phyloP scores from a whole-genome alignment of 345 rosid species.

The Punica granatum region DNA sequence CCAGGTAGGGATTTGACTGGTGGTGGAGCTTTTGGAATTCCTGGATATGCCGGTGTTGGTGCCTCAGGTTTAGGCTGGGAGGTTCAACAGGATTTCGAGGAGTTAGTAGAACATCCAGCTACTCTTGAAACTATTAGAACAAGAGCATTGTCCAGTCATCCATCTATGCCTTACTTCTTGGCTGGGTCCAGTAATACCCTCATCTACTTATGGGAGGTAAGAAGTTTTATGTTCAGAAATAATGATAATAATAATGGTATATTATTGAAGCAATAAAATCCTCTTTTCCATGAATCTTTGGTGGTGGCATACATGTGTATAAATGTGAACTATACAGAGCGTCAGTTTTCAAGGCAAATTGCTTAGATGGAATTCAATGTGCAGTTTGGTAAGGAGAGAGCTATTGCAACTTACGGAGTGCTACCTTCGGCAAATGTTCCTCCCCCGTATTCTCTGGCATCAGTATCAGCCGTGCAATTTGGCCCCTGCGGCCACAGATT shows the following conservation, averaged over 20 bases:
- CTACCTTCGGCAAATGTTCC: slow-evolving; percentile 80
- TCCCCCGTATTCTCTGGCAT: slow-evolving; percentile 86
- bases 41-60: slow-evolving; percentile 57
- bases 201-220: slow-evolving; percentile 93
- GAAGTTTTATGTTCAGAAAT: slow-evolving; percentile 10
- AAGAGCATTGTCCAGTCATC: slow-evolving; percentile 82
- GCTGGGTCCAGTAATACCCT: slow-evolving; percentile 93
- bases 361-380: background rate
- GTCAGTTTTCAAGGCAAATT: background rate
- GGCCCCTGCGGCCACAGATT: slow-evolving; percentile 88
- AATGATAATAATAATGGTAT: background rate
- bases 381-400: slow-evolving; percentile 78
- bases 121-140: slow-evolving; percentile 60
- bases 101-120: slow-evolving; percentile 63
- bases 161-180: slow-evolving; percentile 81
- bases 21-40: slow-evolving; percentile 50
- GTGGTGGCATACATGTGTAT: background rate
- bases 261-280: background rate
- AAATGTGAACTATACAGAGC: background rate
- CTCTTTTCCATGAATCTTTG: background rate
- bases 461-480: slow-evolving; percentile 72
- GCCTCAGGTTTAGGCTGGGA: slow-evolving; percentile 79
- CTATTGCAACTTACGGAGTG: slow-evolving; percentile 88
- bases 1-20: slow-evolving; percentile 43
- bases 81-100: slow-evolving; percentile 65